Base-by-base conservation (phyloP, 768 basidiomycete species). In the Hericium coralloides region DNA sequence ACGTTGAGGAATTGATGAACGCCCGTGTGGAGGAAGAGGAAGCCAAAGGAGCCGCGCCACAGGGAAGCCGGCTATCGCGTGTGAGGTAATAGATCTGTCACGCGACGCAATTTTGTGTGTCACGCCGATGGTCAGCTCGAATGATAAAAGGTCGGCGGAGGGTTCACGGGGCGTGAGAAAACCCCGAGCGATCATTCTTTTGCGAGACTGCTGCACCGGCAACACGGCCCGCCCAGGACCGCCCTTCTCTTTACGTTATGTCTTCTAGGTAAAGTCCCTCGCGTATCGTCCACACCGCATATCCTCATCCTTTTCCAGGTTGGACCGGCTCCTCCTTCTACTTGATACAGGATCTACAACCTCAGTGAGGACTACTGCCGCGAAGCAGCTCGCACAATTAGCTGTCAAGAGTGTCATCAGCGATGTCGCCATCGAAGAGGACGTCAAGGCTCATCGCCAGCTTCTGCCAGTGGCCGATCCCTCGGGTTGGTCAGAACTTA, bases 311-410 rank as follows among this genome's bases (percentile, higher is more conserved):
- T 53, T 65, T 41, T 14, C 48, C 65, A 95, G 95, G 77, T 85
- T 98, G 76, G 97, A 98, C 80, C 87, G 97, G 72, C 88, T 99
- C 75, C 85, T 99, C 69, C 81, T 92, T 65, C 81, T 99, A 48
- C 83, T 99, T 60, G 95, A 98, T 70, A 94, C 93, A 38, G 97
- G 97, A 48, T 95, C 95, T 12, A 93, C 93, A 3, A 72, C 80
- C 43, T 87, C 89, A 52, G 87, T 99, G 62, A 83, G 95, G 67
- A 84, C 84, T 60, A 97, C 97, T n/a, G 95, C 97, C 0, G 95
- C 95, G 4, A 94, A 92, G 66, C 97, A 99, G 69, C 78, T 99
- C 48, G 94, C 94, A 0, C 91, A 95, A 60, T 77, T 99, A 53
- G 93, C 93, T 0, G 86, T 83, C 18, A 87, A 92, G 71, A 85